These are phyloP conservation scores for Cutaneotrichosporon cavernicola DNA, from an alignment of 1,284 basidiomycete species.

Conservation along the genomic window DNA sequence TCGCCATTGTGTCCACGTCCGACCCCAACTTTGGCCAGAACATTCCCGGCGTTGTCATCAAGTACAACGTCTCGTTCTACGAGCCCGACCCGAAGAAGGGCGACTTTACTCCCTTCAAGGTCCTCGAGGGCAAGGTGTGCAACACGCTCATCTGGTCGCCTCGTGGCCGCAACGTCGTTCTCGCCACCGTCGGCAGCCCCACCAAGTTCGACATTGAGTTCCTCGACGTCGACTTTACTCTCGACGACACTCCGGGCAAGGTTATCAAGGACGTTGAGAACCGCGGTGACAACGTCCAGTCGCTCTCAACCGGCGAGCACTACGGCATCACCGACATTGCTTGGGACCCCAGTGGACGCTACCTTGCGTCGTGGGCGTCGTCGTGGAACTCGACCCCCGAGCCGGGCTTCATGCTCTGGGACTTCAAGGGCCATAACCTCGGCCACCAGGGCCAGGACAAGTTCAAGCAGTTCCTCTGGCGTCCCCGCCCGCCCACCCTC, in stretches of 20 bases:
- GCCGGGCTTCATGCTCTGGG: constrained; percentile 96
- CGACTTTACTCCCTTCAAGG: constrained; percentile 86
- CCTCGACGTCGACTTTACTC: constrained; percentile 94
- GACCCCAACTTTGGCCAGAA: constrained; percentile 91
- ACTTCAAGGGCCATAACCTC: constrained; percentile 92
- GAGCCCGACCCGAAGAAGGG: constrained; percentile 96
- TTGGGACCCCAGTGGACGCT: constrained; percentile 97
- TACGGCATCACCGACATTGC: constrained; percentile 98
- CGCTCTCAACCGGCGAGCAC: constrained; percentile 83
- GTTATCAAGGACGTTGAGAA: constrained; percentile 62
- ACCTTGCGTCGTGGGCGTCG: constrained; percentile 88
- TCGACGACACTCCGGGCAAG: constrained; percentile 63
- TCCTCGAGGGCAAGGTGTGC: constrained; percentile 79
- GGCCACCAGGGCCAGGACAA: constrained; percentile 85
- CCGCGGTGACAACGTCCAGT: constrained; percentile 83
- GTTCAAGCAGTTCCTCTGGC: constrained; percentile 99
- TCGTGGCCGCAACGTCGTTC: constrained; percentile 89
- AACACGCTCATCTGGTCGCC: constrained; percentile 99
- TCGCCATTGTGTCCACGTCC: constrained; percentile 90
- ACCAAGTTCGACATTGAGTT: constrained; percentile 98
- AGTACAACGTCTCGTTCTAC: constrained; percentile 96
- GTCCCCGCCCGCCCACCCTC: constrained; percentile 84
- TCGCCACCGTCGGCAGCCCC: constrained; percentile 91
- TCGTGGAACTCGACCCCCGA: constrained; percentile 94
- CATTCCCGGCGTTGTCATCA: constrained; percentile 85